These are phyloP conservation scores for Gnomoniopsis sp. DNA, from an alignment of 2,329 filamentous ascomycete genomes.

Conservation along the genomic window DNA sequence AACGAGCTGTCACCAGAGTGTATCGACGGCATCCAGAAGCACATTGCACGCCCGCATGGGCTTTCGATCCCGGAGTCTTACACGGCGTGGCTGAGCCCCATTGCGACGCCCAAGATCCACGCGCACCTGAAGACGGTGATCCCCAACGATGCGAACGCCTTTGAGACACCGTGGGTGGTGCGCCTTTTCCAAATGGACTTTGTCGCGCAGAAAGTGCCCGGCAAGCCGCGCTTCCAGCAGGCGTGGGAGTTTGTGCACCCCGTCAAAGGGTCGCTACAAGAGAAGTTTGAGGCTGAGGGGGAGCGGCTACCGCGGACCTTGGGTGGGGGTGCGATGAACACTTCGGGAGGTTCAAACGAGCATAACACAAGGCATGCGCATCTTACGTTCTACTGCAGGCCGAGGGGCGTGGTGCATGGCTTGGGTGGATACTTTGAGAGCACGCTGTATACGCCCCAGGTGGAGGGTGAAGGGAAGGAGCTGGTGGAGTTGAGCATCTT, in stretches of 20 bases:
- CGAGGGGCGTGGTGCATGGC: conserved; percentile 83
- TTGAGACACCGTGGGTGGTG: conserved; percentile 92
- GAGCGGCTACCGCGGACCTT: conserved; percentile 59
- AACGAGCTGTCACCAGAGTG: conserved; percentile 95
- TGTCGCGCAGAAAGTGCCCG: conserved; percentile 63
- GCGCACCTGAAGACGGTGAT: conserved; percentile 70
- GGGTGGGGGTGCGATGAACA: conserved; percentile 69
- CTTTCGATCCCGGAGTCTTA: conserved; percentile 94
- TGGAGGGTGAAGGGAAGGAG: conserved; percentile 32
- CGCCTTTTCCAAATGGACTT: conserved; percentile 89
- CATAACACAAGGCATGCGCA: conserved; percentile 84
- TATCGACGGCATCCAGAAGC: conserved; percentile 89
- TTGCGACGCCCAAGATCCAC: conserved; percentile 81
- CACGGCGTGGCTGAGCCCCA: conserved; percentile 89
- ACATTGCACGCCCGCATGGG: conserved; percentile 73
- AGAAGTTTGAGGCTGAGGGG: conserved; percentile 34
- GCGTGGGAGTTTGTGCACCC: conserved; percentile 82
- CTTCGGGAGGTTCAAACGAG: conserved; percentile 79
- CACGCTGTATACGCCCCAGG: conserved; percentile 70
- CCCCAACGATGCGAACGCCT: conserved; percentile 64
- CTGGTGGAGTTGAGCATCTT: conserved; percentile 88
- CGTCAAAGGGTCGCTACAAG: conserved; percentile 43
- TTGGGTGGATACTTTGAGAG: conserved; percentile 95
- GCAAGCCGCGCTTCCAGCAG: conserved; percentile 63
- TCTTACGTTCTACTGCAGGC: conserved; percentile 72